These are phyloP conservation scores for Graphium sp. DNA, from an alignment of 2,329 filamentous ascomycete genomes.

Conservation along the genomic window DNA sequence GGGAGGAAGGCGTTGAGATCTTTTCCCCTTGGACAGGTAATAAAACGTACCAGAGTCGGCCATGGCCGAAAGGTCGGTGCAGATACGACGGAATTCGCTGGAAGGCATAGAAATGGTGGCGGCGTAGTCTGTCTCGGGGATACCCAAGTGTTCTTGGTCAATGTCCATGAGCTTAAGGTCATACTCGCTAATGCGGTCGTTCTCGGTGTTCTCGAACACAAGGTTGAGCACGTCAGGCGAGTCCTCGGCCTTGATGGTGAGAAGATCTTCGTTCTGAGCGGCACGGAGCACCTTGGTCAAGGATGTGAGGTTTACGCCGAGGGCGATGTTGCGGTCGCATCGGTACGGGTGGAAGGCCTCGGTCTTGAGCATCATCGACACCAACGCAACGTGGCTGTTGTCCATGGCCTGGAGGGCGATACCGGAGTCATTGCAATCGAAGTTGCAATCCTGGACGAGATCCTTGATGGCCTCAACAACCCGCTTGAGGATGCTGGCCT, in stretches of 20 bases:
- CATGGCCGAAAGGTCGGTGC: constrained; percentile 76
- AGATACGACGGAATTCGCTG: constrained; percentile 85
- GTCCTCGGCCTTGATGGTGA: constrained; percentile 96
- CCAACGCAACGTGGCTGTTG: constrained; percentile 97
- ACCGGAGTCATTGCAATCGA: constrained; percentile 99
- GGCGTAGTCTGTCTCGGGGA: constrained; percentile 96
- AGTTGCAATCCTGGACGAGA: constrained; percentile 98
- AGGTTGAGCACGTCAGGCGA: constrained; percentile 91
- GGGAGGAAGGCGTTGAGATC: too few relatives aligned
- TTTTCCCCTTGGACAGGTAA: background rate
- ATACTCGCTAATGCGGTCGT: constrained; percentile 92
- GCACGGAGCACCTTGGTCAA: constrained; percentile 94
- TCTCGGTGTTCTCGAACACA: constrained; percentile 78
- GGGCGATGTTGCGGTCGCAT: constrained; percentile 96
- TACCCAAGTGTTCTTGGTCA: constrained; percentile 97
- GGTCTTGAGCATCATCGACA: constrained; percentile 96
- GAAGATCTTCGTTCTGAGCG: constrained; percentile 82
- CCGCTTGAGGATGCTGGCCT: constrained; percentile 91
- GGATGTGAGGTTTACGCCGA: constrained; percentile 91
- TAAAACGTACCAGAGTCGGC: constrained; percentile 73
- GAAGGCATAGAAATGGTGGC: constrained; percentile 82
- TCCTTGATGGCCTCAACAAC: constrained; percentile 99
- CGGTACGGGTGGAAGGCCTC: constrained; percentile 90
- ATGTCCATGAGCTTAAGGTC: constrained; percentile 99
- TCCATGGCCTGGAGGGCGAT: constrained; percentile 99